Conservation (phyloP, 345 rosid genomes). For the Limnanthes douglasii region DNA sequence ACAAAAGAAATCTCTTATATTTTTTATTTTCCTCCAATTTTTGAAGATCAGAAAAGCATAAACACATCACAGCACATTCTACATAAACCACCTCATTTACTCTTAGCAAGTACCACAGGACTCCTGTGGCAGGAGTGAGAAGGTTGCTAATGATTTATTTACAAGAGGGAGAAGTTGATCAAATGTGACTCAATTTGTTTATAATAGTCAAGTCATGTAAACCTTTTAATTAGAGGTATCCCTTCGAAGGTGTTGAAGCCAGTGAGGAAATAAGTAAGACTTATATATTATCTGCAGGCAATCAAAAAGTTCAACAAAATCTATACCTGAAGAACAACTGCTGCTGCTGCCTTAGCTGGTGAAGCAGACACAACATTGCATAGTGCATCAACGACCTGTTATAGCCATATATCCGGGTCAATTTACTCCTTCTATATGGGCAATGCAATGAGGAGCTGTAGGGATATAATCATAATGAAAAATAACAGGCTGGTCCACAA, state of each 20-base stretch:
- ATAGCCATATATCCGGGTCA: slow-evolving; percentile 8
- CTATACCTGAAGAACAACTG: slow-evolving; percentile 89
- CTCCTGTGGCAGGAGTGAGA: too few relatives aligned
- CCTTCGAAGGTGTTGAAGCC: slow-evolving; percentile 5
- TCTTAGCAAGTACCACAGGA: too few relatives aligned
- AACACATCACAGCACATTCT: too few relatives aligned
- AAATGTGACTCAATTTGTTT: slow-evolving; percentile 4
- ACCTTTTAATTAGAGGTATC: too few relatives aligned
- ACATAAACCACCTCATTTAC: too few relatives aligned
- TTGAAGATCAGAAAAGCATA: too few relatives aligned
- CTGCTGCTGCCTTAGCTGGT: slow-evolving; percentile 86
- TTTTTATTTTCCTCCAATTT: too few relatives aligned
- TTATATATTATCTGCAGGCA: neutral
- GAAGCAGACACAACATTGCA: slow-evolving; percentile 91
- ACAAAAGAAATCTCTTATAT: too few relatives aligned
- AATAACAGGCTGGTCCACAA: too few relatives aligned
- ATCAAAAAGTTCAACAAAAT: slow-evolving; percentile 17
- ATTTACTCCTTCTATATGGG: neutral
- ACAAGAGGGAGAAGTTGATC: neutral
- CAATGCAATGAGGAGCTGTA: neutral
- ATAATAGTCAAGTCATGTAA: too few relatives aligned
- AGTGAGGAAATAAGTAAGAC: slow-evolving; percentile 1
- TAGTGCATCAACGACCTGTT: slow-evolving; percentile 82
- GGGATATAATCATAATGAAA: too few relatives aligned
- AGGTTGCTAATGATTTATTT: too few relatives aligned